Base-by-base conservation (phyloP, 2,329 filamentous ascomycete species). In the Pseudogymnoascus pannorum region DNA sequence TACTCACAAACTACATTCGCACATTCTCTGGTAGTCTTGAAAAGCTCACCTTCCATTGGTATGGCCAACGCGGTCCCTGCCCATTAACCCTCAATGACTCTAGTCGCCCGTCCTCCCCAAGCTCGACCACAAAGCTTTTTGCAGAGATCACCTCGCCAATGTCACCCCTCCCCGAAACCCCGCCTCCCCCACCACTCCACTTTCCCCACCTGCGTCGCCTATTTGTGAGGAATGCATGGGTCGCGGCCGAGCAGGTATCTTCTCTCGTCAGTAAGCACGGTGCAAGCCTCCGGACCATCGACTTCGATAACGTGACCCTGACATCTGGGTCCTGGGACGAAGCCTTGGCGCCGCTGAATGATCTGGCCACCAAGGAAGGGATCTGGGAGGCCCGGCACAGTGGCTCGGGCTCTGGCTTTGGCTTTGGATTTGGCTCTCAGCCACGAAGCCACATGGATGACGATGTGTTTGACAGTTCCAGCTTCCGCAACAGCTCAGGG, bases 1-100 rank as follows among this genome's bases (percentile, higher is more conserved):
- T 94, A 69, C 82, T 96, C 1, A 88, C 94, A 68, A 86, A 90
- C 67, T 96, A 92, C 71, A 80, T 96, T 65, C 84, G 88, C 61
- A 80, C 78, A 65, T 89, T 95, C 71, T 81, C 87, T 0, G 77
- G 79, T 4, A 79, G 75, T 31, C 78, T 94, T 1, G 86, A 87
- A 65, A 86, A 86, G 72, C 80, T 96, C 61, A 81, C 81, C 61
- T 95, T 96, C 74, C 82, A 84, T 62, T 96, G 92, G 91, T 78
- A 87, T 64, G 88, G 89, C 38, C 76, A 76, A 48, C 86, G 86
- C 70, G 89, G 91, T 0, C 88, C 88, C 1, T 90, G 87, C 61
- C 91, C 91, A 1, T 73, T 94, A 18, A 85, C 86, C 0, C 78
- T 92, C n/a, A 70, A 67, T 58, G 67, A 61, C 9, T 60, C 58